A percentile compares a stretch with the other conserved stretches of the same genome.
phyloP scores from a whole-genome alignment of 1,139 yeast species.

The Nakaseomyces glabratus region DNA sequence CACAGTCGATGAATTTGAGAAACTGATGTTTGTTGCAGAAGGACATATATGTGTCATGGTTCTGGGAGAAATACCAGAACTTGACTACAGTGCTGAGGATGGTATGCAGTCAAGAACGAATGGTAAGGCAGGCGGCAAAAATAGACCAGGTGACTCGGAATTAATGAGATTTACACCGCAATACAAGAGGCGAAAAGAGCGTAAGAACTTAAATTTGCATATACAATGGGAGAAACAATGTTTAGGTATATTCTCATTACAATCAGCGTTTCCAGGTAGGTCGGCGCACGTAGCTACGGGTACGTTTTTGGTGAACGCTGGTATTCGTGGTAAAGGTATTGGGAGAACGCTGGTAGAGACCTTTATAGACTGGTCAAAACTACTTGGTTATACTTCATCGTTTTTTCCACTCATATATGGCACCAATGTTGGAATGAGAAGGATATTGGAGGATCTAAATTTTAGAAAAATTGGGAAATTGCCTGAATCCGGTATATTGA shows the following conservation, averaged over 20 bases:
- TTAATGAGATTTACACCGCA: conserved; percentile 26
- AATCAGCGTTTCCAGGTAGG: conserved; percentile 88
- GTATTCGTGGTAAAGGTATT: conserved; percentile 86
- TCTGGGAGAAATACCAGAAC: conserved; percentile 56
- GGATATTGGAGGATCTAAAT: conserved; percentile 69
- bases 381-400: conserved; percentile 75
- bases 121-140: conserved; percentile 14
- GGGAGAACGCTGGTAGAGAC: conserved; percentile 80
- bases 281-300: conserved; percentile 92
- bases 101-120: neutral
- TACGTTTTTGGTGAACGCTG: conserved; percentile 81
- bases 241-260: conserved; percentile 72
- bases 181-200: conserved; percentile 23
- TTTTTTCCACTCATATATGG: conserved; percentile 84
- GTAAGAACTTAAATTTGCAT: conserved; percentile 24
- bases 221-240: conserved; percentile 88
- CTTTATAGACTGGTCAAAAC: conserved; percentile 83
- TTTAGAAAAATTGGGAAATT: conserved; percentile 73
- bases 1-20: conserved; percentile 61
- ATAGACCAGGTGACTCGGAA: conserved; percentile 14
- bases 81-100: conserved; percentile 37
- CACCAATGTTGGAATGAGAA: conserved; percentile 71
- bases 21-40: conserved; percentile 67
- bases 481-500: conserved; percentile 76
- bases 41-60: conserved; percentile 83